Percentiles rank a stretch among this genome's conserved stretches.
Conservation (phyloP, 139 green algal species). For the Chlorella sp. region DNA sequence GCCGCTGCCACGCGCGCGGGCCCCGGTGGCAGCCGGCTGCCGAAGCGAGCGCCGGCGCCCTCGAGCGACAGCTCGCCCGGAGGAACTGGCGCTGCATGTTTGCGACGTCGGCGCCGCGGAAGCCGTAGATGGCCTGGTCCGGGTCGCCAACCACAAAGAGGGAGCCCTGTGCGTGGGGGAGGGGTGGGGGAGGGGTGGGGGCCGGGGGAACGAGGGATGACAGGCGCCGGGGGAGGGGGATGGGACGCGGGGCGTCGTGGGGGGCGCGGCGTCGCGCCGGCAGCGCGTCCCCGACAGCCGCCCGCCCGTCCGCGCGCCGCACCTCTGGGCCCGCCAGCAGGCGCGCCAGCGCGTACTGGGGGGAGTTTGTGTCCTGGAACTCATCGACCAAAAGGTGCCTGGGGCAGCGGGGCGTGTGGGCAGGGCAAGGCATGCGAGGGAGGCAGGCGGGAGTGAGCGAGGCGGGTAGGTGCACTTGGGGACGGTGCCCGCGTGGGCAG, state of each 20-base stretch:
- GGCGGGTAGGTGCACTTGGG: neutral
- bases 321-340: constrained; percentile 36
- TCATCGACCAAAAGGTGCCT: constrained; percentile 65
- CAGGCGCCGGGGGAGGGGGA: neutral
- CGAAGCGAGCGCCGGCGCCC: too few relatives aligned
- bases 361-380: constrained; percentile 71
- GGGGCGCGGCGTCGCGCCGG: too few relatives aligned
- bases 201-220: too few relatives aligned
- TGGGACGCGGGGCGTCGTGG: neutral
- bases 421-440: neutral
- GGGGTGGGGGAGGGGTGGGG: too few relatives aligned
- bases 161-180: constrained; percentile 17
- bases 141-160: constrained; percentile 86
- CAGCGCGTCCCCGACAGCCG: too few relatives aligned
- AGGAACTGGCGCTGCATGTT: too few relatives aligned
- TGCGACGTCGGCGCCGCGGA: constrained; percentile 49
- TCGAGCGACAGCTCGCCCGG: too few relatives aligned
- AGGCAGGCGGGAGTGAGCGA: neutral
- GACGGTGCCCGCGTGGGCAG: neutral
- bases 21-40: neutral
- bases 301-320: neutral
- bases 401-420: neutral
- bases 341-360: constrained; percentile 66
- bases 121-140: constrained; percentile 86
- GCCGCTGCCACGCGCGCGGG: neutral